Evolutionary conservation across 1,284 basidiomycete genomes (phyloP).

Genomic region (Ganoderma lingzhi): DNA sequence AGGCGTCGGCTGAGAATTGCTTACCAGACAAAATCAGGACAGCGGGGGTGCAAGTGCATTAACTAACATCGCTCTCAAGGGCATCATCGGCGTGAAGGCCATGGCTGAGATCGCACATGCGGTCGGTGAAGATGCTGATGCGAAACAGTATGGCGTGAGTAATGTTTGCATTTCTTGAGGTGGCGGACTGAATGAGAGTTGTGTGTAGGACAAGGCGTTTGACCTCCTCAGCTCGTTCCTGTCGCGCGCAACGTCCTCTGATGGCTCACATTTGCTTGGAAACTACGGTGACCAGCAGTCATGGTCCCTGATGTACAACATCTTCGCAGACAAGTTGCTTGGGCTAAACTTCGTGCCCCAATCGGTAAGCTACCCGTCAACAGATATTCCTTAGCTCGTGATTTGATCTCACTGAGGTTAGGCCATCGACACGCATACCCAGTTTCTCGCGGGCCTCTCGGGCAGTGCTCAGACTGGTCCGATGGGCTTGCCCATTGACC

Average conservation of each 20-base stretch:
- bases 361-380: conserved; percentile 33
- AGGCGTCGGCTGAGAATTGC: not conserved
- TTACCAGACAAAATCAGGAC: conserved; percentile 62
- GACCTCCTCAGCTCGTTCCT: conserved; percentile 35
- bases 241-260: conserved; percentile 45
- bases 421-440: conserved; percentile 20
- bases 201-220: conserved; percentile 17
- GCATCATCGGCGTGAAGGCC: conserved; percentile 72
- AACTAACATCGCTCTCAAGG: conserved; percentile 78
- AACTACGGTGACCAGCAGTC: conserved; percentile 55
- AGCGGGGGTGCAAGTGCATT: conserved; percentile 53
- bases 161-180: too few relatives aligned
- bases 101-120: conserved; percentile 65
- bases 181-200: conserved; percentile 16
- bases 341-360: conserved; percentile 32
- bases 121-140: conserved; percentile 54
- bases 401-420: not conserved
- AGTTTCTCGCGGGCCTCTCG: conserved; percentile 17
- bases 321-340: conserved; percentile 70
- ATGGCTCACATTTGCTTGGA: conserved; percentile 43
- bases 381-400: too few relatives aligned
- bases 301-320: conserved; percentile 72
- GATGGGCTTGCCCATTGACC: conserved; percentile 31
- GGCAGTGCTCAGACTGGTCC: not conserved
- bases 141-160: conserved; percentile 58